Evolutionary conservation across 495 filamentous ascomycete genomes (phyloP).

Genomic region (Penicillium paradoxum): DNA sequence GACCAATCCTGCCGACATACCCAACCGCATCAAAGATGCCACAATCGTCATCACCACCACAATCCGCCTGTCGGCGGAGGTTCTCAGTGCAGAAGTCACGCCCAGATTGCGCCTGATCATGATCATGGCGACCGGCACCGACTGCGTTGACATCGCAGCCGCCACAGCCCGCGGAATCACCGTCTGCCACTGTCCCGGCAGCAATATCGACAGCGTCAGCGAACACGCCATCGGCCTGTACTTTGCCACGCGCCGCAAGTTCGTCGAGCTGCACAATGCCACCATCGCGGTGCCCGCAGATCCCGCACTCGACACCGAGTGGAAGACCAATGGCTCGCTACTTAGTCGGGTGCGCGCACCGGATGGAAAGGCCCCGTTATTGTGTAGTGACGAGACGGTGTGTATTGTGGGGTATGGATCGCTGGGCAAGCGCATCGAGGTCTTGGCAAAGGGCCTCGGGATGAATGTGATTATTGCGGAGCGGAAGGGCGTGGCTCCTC

Average conservation of each 20-base stretch:
- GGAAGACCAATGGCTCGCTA: constrained; percentile 20
- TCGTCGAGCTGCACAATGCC: constrained; percentile 32
- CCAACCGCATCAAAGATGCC: constrained; percentile 38
- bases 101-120: constrained; percentile 44
- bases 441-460: constrained; percentile 32
- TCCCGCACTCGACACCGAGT: constrained; percentile 11
- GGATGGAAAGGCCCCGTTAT: constrained; percentile 36
- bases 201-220: constrained; percentile 48
- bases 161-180: constrained; percentile 39
- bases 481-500: constrained; percentile 33
- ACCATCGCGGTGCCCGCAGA: constrained; percentile 1
- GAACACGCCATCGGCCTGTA: constrained; percentile 53
- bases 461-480: constrained; percentile 51
- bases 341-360: constrained; percentile 12
- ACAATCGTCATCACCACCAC: constrained; percentile 45
- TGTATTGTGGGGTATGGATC: constrained; percentile 51
- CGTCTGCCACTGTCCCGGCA: constrained; percentile 44
- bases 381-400: constrained; percentile 40
- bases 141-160: constrained; percentile 45
- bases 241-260: constrained; percentile 44
- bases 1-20: constrained; percentile 30
- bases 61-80: constrained; percentile 31
- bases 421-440: constrained; percentile 39
- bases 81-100: constrained; percentile 18
- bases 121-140: constrained; percentile 48